A percentile compares a stretch with the other conserved stretches of the same genome.
These are phyloP conservation scores for Venustampulla echinocandica DNA, from an alignment of 495 filamentous ascomycete species.

Conservation along the genomic window DNA sequence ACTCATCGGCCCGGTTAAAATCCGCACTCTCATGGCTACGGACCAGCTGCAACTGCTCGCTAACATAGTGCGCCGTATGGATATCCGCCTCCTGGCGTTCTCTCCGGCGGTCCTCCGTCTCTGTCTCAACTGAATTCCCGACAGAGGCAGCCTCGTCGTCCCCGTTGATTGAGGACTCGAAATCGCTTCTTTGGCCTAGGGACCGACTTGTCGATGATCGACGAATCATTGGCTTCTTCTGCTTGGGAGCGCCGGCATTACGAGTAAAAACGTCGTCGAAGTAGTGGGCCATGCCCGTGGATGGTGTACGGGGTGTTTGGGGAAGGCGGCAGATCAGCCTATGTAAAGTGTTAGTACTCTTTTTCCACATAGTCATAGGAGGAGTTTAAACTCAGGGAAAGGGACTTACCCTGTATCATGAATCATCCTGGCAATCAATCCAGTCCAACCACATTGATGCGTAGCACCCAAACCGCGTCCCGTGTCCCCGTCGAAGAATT, in stretches of 20 bases:
- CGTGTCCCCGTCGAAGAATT: slow-evolving; percentile 92
- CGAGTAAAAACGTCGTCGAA: slow-evolving; percentile 85
- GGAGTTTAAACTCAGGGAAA: not conserved
- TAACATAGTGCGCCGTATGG: slow-evolving; percentile 63
- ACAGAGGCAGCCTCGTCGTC: slow-evolving; percentile 28
- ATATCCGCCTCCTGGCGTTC: slow-evolving; percentile 47
- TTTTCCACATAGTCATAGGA: slow-evolving; percentile 1
- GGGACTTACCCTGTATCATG: slow-evolving; percentile 74
- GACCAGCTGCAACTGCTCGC: slow-evolving; percentile 57
- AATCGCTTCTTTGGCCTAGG: slow-evolving; percentile 83
- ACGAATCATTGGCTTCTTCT: slow-evolving; percentile 44
- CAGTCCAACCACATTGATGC: slow-evolving; percentile 98
- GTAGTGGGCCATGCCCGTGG: slow-evolving; percentile 76
- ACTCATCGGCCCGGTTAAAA: slow-evolving; percentile 49
- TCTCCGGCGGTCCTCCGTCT: slow-evolving; percentile 29
- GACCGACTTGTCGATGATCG: slow-evolving; percentile 78
- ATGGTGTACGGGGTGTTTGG: slow-evolving; percentile 83
- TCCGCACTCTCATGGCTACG: slow-evolving; percentile 42
- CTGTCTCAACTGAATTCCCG: slow-evolving; percentile 20
- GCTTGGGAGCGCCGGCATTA: slow-evolving; percentile 26
- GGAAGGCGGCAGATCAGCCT: slow-evolving; percentile 77
- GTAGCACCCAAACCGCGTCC: slow-evolving; percentile 85
- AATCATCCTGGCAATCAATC: slow-evolving; percentile 89
- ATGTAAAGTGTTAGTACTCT: slow-evolving; percentile 10
- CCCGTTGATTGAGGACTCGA: slow-evolving; percentile 42